Evolutionary conservation across 1,139 yeast genomes (phyloP).

Genomic region (Torulaspora globosa): DNA sequence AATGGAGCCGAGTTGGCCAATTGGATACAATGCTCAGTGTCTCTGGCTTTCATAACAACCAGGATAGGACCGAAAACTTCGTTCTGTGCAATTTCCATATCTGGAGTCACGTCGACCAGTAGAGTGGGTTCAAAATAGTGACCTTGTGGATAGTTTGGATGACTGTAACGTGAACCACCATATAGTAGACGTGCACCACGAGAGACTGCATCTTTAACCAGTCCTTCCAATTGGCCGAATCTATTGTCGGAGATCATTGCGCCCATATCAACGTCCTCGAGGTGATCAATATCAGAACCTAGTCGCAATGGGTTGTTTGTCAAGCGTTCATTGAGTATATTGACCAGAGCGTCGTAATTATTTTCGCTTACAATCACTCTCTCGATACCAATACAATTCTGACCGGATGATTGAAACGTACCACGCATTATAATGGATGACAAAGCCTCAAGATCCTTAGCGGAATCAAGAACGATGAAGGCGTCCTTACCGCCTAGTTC

Average conservation of each 20-base stretch:
- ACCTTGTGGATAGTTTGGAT: conserved; percentile 93
- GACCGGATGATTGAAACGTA: conserved; percentile 94
- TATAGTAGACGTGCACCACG: conserved; percentile 74
- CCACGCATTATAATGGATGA: conserved; percentile 89
- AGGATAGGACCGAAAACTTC: conserved; percentile 94
- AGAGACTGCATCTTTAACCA: conserved; percentile 67
- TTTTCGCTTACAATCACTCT: conserved; percentile 75
- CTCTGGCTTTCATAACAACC: conserved; percentile 67
- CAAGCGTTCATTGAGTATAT: conserved; percentile 55
- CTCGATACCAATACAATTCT: conserved; percentile 95
- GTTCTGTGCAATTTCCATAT: conserved; percentile 75
- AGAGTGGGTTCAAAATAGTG: conserved; percentile 89
- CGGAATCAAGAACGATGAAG: conserved; percentile 75
- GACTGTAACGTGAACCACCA: conserved; percentile 77
- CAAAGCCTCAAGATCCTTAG: conserved; percentile 51
- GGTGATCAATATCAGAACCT: conserved; percentile 89
- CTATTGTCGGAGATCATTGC: conserved; percentile 83
- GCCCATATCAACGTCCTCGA: conserved; percentile 90
- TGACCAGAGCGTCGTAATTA: conserved; percentile 59
- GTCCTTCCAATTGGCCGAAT: conserved; percentile 58
- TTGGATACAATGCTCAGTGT: conserved; percentile 64
- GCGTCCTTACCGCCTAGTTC: conserved; percentile 97
- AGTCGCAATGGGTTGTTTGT: conserved; percentile 50
- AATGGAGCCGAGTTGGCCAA: conserved; percentile 83
- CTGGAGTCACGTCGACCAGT: conserved; percentile 70